phyloP scores from a whole-genome alignment of 495 filamentous ascomycete genomes.

The Daldinia bambusicola region DNA sequence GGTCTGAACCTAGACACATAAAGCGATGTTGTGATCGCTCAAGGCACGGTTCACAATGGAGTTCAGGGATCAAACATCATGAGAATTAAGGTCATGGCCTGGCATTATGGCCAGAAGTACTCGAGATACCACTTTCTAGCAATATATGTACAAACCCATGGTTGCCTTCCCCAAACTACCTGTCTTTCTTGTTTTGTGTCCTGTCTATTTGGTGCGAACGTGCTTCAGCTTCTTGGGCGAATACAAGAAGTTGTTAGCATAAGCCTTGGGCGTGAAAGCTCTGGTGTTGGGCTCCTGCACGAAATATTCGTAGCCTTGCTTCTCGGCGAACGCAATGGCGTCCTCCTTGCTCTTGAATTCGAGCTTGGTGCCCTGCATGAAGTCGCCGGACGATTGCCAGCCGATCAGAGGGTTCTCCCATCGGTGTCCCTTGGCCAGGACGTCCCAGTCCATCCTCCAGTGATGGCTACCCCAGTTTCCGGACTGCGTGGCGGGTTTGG shows the following conservation, averaged over 20 bases:
- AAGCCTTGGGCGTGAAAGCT: conserved; percentile 87
- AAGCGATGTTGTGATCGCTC: conserved; percentile 20
- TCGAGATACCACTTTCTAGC: conserved; percentile 42
- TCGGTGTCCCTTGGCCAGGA: conserved; percentile 82
- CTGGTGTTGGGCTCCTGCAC: conserved; percentile 95
- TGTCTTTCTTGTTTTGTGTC: background rate
- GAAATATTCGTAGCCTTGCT: conserved; percentile 99
- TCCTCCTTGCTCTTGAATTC: conserved; percentile 95
- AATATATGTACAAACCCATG: conserved; percentile 48
- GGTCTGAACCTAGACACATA: conserved; percentile 13
- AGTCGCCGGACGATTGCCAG: conserved; percentile 95
- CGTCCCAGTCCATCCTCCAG: conserved; percentile 99
- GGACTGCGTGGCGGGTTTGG: conserved; percentile 94
- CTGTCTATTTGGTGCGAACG: conserved; percentile 84
- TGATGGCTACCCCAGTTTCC: conserved; percentile 81
- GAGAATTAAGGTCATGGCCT: conserved; percentile 1
- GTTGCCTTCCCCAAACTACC: conserved; percentile 6
- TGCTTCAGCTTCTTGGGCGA: conserved; percentile 86
- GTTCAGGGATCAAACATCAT: conserved; percentile 16
- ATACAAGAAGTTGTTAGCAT: conserved; percentile 95
- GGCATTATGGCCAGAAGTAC: conserved; percentile 12
- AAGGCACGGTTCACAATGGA: conserved; percentile 16
- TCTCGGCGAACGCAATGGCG: conserved; percentile 93
- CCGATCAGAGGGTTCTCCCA: conserved; percentile 99
- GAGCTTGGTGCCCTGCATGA: conserved; percentile 89